A percentile compares a stretch with the other conserved stretches of the same genome.
Evolutionary conservation across 2,329 filamentous ascomycete species (phyloP).

Genomic region (Botryotinia convoluta): DNA sequence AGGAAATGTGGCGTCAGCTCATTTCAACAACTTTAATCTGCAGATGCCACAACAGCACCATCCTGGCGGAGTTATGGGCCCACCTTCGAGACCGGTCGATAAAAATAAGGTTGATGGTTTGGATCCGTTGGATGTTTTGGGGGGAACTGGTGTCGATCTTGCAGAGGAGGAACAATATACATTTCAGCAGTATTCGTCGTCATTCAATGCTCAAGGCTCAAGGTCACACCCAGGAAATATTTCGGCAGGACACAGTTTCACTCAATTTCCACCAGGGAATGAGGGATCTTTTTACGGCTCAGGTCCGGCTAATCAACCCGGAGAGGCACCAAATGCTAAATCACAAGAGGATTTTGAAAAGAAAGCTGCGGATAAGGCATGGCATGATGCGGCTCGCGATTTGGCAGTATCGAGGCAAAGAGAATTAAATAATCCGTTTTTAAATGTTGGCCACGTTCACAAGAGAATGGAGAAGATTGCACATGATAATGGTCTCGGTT

Average conservation of each 20-base stretch:
- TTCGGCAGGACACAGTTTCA: slow-evolving; percentile 48
- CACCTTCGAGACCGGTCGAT: slow-evolving; percentile 60
- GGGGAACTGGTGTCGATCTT: slow-evolving; percentile 82
- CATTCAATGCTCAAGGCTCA: slow-evolving; percentile 46
- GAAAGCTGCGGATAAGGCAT: slow-evolving; percentile 63
- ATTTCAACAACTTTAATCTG: slow-evolving; percentile 29
- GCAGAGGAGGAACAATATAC: slow-evolving; percentile 82
- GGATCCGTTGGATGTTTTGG: slow-evolving; percentile 79
- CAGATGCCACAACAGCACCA: slow-evolving; percentile 40
- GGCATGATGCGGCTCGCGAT: slow-evolving; percentile 58
- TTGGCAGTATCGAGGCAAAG: slow-evolving; percentile 56
- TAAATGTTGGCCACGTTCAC: slow-evolving; percentile 31
- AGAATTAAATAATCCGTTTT: slow-evolving; percentile 56
- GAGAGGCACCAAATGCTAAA: slow-evolving; percentile 45
- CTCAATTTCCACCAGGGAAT: slow-evolving; percentile 53
- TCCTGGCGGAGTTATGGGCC: slow-evolving; percentile 51
- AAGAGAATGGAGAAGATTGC: slow-evolving; percentile 55
- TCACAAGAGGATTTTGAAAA: slow-evolving; percentile 64
- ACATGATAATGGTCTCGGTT: slow-evolving; percentile 53
- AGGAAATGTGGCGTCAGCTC: slow-evolving; percentile 9
- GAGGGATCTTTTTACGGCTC: slow-evolving; percentile 62
- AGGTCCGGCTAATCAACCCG: slow-evolving; percentile 62
- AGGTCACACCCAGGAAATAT: slow-evolving; percentile 43
- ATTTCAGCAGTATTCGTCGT: slow-evolving; percentile 61
- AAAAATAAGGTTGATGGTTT: slow-evolving; percentile 56